Evolutionary conservation across 164 flowering plant genomes (phyloP).

Genomic region (Magnolia kwangsiensis): DNA sequence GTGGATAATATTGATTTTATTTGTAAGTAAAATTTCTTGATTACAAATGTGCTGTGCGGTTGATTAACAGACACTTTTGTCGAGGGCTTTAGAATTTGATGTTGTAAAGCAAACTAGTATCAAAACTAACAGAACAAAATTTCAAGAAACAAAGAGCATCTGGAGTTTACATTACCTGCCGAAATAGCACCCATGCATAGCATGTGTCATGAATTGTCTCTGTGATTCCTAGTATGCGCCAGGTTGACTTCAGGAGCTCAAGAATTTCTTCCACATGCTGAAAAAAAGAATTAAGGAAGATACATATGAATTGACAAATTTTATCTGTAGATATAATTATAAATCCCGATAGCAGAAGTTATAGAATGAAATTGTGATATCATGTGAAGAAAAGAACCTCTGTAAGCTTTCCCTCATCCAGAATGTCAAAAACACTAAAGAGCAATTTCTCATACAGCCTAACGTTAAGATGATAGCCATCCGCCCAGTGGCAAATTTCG

Average conservation of each 20-base stretch:
- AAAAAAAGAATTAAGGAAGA: not conserved
- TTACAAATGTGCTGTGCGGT: not conserved
- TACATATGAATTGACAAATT: too few species aligned
- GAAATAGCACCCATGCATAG: conserved; percentile 95
- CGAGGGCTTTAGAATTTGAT: not conserved
- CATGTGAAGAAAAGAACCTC: conserved; percentile 52
- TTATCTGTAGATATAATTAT: too few species aligned
- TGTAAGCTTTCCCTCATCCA: conserved; percentile 95
- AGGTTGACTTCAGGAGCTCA: conserved; percentile 93
- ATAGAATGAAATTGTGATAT: conserved; percentile 1
- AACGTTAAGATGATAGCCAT: conserved; percentile 94
- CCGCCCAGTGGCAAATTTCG: conserved; percentile 99
- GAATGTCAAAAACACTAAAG: conserved; percentile 82
- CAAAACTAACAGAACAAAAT: not conserved
- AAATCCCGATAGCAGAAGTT: not conserved
- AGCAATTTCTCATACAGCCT: conserved; percentile 89
- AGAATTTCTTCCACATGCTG: conserved; percentile 96
- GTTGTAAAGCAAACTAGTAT: not conserved
- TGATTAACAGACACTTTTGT: not conserved
- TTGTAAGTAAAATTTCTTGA: not conserved
- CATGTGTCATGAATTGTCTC: conserved; percentile 94
- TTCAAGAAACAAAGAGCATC: not conserved
- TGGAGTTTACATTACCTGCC: conserved; percentile 58
- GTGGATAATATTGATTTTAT: too few species aligned
- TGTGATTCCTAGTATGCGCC: conserved; percentile 93